These are phyloP conservation scores for Rhodotorula glutinis DNA, from an alignment of 1,284 basidiomycete genomes.

Conservation along the genomic window DNA sequence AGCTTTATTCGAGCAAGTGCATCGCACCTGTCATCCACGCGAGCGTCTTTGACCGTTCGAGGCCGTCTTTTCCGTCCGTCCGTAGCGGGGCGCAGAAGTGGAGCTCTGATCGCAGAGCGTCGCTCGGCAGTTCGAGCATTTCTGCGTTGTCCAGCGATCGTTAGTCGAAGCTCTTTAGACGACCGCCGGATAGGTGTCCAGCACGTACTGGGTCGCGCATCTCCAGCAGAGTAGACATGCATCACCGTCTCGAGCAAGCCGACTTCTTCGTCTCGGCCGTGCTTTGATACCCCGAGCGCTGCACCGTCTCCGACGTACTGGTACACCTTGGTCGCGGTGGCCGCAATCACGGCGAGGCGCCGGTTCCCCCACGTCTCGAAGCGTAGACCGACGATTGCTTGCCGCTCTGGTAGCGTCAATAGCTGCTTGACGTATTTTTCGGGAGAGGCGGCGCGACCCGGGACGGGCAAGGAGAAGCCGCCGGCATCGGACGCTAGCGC, in stretches of 20 bases:
- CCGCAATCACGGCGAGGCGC: conserved; percentile 67
- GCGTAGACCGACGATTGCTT: conserved; percentile 74
- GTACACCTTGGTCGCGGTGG: conserved; percentile 84
- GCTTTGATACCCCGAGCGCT: conserved; percentile 37
- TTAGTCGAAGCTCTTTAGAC: too few species aligned
- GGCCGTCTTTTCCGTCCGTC: conserved; percentile 44
- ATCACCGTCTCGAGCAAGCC: conserved; percentile 71
- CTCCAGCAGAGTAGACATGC: conserved; percentile 59
- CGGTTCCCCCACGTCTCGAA: conserved; percentile 60
- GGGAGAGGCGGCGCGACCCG: conserved; percentile 42
- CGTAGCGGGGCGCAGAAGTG: conserved; percentile 64
- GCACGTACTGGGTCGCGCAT: conserved; percentile 70
- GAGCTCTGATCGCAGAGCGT: conserved; percentile 67
- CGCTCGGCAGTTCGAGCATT: conserved; percentile 79
- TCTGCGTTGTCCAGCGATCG: conserved; percentile 54
- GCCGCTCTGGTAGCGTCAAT: conserved; percentile 72
- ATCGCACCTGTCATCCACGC: conserved; percentile 89
- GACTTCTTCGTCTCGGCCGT: conserved; percentile 62
- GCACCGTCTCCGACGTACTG: conserved; percentile 69
- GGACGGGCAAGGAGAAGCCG: conserved; percentile 42
- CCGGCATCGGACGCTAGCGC: conserved; percentile 58
- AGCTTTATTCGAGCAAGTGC: conserved; percentile 33
- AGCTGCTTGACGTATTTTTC: conserved; percentile 70
- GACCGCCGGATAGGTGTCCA: background rate
- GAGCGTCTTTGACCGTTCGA: conserved; percentile 57